A percentile compares a stretch with the other conserved stretches of the same genome.
These are phyloP conservation scores for Trichomonascaceae sp. DNA, from an alignment of 1,139 yeast species.

Conservation along the genomic window DNA sequence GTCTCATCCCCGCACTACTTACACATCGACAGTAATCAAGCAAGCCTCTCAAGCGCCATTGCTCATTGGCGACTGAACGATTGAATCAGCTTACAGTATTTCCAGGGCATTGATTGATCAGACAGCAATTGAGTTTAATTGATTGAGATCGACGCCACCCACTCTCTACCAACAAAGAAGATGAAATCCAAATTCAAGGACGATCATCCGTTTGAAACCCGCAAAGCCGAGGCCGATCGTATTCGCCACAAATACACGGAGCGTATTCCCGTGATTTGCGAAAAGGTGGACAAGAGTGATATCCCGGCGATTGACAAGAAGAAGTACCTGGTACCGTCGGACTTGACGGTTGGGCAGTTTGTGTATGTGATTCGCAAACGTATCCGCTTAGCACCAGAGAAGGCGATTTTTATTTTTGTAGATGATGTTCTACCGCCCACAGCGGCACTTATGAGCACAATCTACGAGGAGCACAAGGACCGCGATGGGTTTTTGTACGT, in stretches of 20 bases:
- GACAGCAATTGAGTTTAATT: too few relatives aligned
- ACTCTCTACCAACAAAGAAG: too few relatives aligned
- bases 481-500: conserved; percentile 95
- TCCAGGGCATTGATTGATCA: too few relatives aligned
- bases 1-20: too few relatives aligned
- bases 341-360: conserved; percentile 93
- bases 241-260: conserved; percentile 82
- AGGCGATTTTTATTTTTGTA: conserved; percentile 93
- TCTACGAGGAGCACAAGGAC: conserved; percentile 93
- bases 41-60: too few relatives aligned
- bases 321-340: conserved; percentile 91
- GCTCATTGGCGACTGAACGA: too few relatives aligned
- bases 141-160: too few relatives aligned
- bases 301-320: conserved; percentile 94
- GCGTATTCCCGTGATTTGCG: conserved; percentile 92
- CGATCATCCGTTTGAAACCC: conserved; percentile 83
- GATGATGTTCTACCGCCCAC: conserved; percentile 96
- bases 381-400: conserved; percentile 89
- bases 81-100: too few relatives aligned
- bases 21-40: too few relatives aligned
- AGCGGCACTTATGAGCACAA: conserved; percentile 88
- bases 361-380: conserved; percentile 95
- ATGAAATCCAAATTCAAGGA: conserved; percentile 89
- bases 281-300: conserved; percentile 93
- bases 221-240: conserved; percentile 91